Conservation (phyloP, 495 filamentous ascomycete species). For the Penicillium nucicola region DNA sequence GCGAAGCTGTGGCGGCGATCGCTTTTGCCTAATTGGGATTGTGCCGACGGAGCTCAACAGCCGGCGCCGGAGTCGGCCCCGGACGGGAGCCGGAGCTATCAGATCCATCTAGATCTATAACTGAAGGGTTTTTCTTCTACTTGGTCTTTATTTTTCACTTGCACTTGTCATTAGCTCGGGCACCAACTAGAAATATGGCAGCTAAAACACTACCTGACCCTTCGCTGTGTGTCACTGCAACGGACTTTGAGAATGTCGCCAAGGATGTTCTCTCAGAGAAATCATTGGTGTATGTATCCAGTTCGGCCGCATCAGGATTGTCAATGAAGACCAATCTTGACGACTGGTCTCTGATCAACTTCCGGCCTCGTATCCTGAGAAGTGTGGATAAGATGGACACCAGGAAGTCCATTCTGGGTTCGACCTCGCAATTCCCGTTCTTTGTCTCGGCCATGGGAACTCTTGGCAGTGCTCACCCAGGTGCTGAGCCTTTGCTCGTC, state of each 20-base stretch:
- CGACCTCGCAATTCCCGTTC: conserved; percentile 12
- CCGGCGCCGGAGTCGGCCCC: background rate
- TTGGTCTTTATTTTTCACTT: background rate
- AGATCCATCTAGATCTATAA: background rate
- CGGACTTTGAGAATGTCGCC: conserved; percentile 16
- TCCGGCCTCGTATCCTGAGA: conserved; percentile 20
- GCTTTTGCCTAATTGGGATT: background rate
- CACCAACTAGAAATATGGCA: background rate
- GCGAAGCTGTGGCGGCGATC: background rate
- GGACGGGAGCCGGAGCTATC: background rate
- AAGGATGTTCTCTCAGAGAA: conserved; percentile 18
- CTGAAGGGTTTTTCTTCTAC: background rate
- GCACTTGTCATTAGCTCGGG: background rate
- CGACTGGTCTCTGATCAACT: conserved; percentile 23
- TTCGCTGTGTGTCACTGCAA: conserved; percentile 11
- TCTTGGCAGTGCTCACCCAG: conserved; percentile 12
- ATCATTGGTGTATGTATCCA: conserved; percentile 21
- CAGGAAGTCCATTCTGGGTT: conserved; percentile 9
- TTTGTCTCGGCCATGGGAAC: conserved; percentile 20
- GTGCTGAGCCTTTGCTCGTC: conserved; percentile 15
- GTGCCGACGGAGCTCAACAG: background rate
- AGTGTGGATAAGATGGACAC: conserved; percentile 17
- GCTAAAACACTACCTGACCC: conserved; percentile 2
- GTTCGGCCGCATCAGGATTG: conserved; percentile 15
- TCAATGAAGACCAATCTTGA: conserved; percentile 18